Percentiles rank a stretch among this genome's conserved stretches.
Conservation (phyloP, 345 rosid genomes). For the Sisymbrium altissimum region DNA sequence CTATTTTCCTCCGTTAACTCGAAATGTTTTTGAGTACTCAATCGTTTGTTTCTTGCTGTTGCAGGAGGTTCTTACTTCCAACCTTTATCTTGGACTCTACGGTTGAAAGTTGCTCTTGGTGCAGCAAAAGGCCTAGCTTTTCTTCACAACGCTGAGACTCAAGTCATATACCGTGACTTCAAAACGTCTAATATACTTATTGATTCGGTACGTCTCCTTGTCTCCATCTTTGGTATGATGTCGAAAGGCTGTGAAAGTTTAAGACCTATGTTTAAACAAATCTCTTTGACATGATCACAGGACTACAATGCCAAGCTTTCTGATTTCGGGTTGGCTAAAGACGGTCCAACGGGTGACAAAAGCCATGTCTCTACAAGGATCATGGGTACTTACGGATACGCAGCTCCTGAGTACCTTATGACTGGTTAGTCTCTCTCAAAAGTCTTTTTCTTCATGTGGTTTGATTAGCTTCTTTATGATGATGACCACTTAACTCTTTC, state of each 20-base stretch:
- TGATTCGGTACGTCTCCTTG: constrained; percentile 37
- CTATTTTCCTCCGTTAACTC: neutral
- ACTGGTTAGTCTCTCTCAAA: constrained; percentile 41
- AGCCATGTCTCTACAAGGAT: constrained; percentile 68
- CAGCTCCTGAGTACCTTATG: constrained; percentile 65
- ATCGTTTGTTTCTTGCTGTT: neutral
- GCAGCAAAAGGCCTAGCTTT: constrained; percentile 76
- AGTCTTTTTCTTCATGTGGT: neutral
- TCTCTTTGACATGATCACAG: constrained; percentile 36
- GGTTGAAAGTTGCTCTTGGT: constrained; percentile 65
- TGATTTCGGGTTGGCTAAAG: constrained; percentile 76
- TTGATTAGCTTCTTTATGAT: neutral
- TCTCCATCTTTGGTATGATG: neutral
- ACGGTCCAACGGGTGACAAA: constrained; percentile 62
- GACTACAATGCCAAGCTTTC: constrained; percentile 67
- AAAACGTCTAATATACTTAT: constrained; percentile 67
- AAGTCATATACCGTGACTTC: constrained; percentile 73
- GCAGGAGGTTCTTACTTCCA: constrained; percentile 64
- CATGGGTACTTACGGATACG: constrained; percentile 75
- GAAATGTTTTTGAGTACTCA: neutral
- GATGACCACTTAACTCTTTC: constrained; percentile 4
- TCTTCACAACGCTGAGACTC: constrained; percentile 52
- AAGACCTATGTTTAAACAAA: neutral
- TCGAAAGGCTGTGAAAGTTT: constrained; percentile 1
- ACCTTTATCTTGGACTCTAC: constrained; percentile 65